Percentiles rank a stretch among this genome's conserved stretches.
These are phyloP conservation scores for Annona squamosa DNA, from an alignment of 164 flowering plant genomes.

Conservation along the genomic window DNA sequence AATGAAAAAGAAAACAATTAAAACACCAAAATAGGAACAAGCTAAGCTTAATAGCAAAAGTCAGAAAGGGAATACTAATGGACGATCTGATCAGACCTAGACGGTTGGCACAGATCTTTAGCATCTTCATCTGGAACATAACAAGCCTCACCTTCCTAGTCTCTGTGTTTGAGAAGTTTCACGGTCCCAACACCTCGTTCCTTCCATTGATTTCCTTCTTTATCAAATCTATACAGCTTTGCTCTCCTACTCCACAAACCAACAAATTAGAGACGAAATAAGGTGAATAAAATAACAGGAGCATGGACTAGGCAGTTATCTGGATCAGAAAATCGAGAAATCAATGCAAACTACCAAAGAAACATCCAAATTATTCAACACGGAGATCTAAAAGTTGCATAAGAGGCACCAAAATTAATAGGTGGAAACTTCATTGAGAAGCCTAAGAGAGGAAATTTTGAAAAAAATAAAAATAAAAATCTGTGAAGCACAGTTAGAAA, in stretches of 20 bases:
- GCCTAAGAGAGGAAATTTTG: no score
- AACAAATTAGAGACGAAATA: background rate
- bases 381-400: no score
- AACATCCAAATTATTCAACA: no score
- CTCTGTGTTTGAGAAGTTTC: slow-evolving; percentile 36
- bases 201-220: slow-evolving; percentile 37
- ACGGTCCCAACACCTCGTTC: slow-evolving; percentile 36
- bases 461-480: no score
- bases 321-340: no score
- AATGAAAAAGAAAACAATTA: background rate
- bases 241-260: slow-evolving; percentile 21
- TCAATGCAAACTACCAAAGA: no score
- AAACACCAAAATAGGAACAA: background rate
- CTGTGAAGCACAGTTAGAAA: no score
- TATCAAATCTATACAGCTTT: slow-evolving; percentile 39
- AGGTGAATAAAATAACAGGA: no score
- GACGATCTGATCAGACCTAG: slow-evolving; percentile 10
- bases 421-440: no score
- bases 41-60: no score
- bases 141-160: slow-evolving; percentile 33
- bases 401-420: no score
- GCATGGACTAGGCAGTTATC: no score
- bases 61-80: background rate
- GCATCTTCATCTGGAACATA: slow-evolving; percentile 33
- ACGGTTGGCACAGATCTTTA: slow-evolving; percentile 40